Evolutionary conservation across 2,329 filamentous ascomycete genomes (phyloP), one percentile per base, ranked within the genome.

Genomic region (Diaporthe batatas): DNA sequence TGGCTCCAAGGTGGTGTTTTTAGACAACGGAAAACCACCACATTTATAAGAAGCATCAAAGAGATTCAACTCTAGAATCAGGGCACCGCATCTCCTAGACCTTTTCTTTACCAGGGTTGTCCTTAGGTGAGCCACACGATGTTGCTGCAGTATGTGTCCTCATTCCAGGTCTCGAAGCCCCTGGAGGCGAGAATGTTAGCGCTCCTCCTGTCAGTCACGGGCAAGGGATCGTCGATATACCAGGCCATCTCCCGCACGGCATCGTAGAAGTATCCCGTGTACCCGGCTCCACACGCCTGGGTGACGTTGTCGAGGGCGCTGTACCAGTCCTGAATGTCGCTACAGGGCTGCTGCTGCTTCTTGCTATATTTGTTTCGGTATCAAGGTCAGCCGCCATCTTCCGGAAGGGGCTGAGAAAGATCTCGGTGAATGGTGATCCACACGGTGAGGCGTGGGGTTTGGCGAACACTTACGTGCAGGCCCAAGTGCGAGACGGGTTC

Each of bases 211-310:
- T 34, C 18, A 12, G 14, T 23, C 18, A 21, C 3, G 23, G 23
- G n/a, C 10, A n/a, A 25, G 6, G 6, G 25, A 7, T 29, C 7
- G 11, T 21, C 18, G 32, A 55, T 49, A 4, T 62, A 59, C 68
- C 68, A 71, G 42, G 68, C 68, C 12, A 71, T 71, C 44, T 64
- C 25, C 6, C 55, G 44, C 29, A 12, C 2, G n/a, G 57, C 32
- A n/a, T 71, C 68, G 18, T 71, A 65, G 34, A 64, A 71, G 47
- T 44, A 62, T 10, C 68, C 68, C 0, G 68, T 42, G 18, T 7
- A 2, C 16, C 25, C 36, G 14, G 6, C 3, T 18, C 44, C 57
- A 53, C 68, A 71, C 34, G 32, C 10, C 16, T 23, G 29, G 5
- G 57, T 64, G 21, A 71, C n/a, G 18, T 71, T 71, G 25, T 32